Conservation (phyloP, 2,329 filamentous ascomycete genomes). For the Aspergillus aculeatinus region DNA sequence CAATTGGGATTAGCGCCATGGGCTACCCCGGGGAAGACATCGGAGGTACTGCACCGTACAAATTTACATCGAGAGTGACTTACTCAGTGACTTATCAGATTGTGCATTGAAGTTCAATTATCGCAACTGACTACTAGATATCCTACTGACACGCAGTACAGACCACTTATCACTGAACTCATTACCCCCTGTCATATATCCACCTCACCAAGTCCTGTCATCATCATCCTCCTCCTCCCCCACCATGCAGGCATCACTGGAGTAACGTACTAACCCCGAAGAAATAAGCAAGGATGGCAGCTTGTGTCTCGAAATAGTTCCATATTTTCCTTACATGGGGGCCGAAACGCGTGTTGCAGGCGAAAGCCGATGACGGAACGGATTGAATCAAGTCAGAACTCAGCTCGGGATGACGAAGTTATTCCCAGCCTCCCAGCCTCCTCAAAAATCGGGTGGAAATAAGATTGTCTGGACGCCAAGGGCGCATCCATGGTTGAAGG, state of each 20-base stretch:
- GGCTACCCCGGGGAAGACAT: neutral
- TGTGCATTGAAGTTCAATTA: too few relatives aligned
- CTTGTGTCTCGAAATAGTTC: neutral
- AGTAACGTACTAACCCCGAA: neutral
- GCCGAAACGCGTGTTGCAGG: neutral
- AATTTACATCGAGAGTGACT: too few relatives aligned
- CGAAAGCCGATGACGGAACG: neutral
- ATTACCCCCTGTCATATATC: too few relatives aligned
- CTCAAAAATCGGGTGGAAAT: neutral
- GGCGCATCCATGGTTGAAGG: conserved; percentile 9
- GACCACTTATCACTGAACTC: too few relatives aligned
- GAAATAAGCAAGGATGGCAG: neutral
- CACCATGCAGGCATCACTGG: neutral
- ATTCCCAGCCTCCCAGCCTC: neutral
- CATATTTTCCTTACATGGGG: neutral
- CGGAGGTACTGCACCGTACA: neutral
- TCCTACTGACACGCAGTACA: too few relatives aligned
- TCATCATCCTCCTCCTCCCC: neutral
- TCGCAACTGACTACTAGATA: too few relatives aligned
- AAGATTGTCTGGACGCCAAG: neutral
- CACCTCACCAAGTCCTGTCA: too few relatives aligned
- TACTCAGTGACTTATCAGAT: too few relatives aligned
- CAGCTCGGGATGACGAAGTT: neutral
- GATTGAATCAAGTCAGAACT: too few relatives aligned
- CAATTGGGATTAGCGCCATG: conserved; percentile 13